Evolutionary conservation across 2,329 filamentous ascomycete genomes (phyloP).

Genomic region (Phialophora chinensis): DNA sequence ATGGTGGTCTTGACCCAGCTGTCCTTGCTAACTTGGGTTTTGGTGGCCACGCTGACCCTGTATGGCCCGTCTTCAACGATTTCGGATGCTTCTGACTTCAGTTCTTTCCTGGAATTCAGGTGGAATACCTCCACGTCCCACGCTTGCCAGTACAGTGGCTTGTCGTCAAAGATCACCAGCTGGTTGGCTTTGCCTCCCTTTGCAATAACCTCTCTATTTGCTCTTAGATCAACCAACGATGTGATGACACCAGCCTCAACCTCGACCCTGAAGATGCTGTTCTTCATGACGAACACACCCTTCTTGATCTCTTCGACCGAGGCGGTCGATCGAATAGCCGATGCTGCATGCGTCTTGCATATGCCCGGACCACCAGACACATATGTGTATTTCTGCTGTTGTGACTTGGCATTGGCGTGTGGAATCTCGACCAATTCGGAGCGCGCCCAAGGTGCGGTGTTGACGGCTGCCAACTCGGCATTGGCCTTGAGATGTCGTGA

Average conservation of each 20-base stretch:
- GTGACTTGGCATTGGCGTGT: conserved; percentile 38
- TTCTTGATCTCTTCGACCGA: conserved; percentile 58
- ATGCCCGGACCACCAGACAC: conserved; percentile 56
- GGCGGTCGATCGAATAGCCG: conserved; percentile 43
- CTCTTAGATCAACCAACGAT: conserved; percentile 77
- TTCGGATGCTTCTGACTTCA: conserved; percentile 70
- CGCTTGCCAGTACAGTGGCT: conserved; percentile 95
- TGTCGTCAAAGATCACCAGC: conserved; percentile 94
- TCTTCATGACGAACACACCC: conserved; percentile 78
- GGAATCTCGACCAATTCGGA: conserved; percentile 73
- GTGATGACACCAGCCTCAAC: conserved; percentile 79
- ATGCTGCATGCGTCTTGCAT: conserved; percentile 44
- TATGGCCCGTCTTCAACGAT: conserved; percentile 75
- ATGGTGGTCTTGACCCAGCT: conserved; percentile 88
- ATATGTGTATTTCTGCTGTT: conserved; percentile 48
- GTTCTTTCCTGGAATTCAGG: conserved; percentile 80
- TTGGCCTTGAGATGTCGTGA: conserved; percentile 49
- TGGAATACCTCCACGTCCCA: conserved; percentile 99
- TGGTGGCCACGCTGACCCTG: conserved; percentile 79
- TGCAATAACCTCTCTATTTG: conserved; percentile 77
- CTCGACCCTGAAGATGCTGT: conserved; percentile 74
- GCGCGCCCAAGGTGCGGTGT: conserved; percentile 86
- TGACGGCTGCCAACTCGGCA: conserved; percentile 68
- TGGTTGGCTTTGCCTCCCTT: conserved; percentile 80
- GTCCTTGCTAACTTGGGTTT: conserved; percentile 83